Evolutionary conservation across 2,329 filamentous ascomycete species (phyloP).

Genomic region (Penicillium hordei): DNA sequence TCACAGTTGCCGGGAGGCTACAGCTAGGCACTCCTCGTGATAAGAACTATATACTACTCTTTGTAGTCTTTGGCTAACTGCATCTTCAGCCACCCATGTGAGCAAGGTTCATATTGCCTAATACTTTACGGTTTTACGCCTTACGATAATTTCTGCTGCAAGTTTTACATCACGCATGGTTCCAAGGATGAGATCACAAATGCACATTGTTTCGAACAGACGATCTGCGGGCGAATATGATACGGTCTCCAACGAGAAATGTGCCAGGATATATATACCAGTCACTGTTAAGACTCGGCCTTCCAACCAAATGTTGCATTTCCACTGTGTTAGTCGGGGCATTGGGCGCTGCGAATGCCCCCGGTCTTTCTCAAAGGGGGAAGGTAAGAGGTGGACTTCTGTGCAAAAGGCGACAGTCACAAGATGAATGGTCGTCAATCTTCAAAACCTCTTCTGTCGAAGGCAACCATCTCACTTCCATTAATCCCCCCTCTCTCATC

Average conservation of each 20-base stretch:
- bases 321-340: neutral
- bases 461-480: no score
- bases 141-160: neutral
- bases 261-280: no score
- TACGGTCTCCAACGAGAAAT: neutral
- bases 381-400: no score
- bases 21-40: no score
- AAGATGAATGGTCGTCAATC: no score
- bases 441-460: neutral
- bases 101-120: neutral
- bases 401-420: neutral
- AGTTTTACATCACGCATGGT: neutral
- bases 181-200: no score
- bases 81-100: no score
- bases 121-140: neutral
- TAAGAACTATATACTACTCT: neutral
- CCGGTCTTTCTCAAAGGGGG: neutral
- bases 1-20: no score
- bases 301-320: neutral
- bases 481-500: neutral
- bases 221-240: neutral
- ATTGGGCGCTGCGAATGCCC: neutral
- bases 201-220: neutral
- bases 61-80: no score
- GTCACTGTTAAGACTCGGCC: no score